A percentile compares a stretch with the other conserved stretches of the same genome.
Evolutionary conservation across 2,329 filamentous ascomycete genomes (phyloP).

Genomic region (Sporothrix curviconia): DNA sequence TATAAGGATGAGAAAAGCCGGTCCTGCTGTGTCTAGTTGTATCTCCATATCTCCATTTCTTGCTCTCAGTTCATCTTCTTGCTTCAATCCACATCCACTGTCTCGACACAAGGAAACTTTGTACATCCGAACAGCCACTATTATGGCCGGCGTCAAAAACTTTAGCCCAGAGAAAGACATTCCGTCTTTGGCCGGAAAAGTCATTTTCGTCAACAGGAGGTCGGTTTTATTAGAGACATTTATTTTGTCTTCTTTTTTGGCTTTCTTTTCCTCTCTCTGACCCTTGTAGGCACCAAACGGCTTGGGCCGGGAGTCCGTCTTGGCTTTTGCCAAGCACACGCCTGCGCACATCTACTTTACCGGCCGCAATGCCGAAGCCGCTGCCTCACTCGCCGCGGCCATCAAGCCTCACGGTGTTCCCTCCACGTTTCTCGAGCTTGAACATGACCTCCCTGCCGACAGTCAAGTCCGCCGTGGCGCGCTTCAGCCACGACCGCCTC

Average conservation of each 20-base stretch:
- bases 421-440: conserved; percentile 32
- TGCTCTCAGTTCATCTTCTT: background rate
- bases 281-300: conserved; percentile 37
- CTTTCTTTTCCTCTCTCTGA: no score
- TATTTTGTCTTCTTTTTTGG: no score
- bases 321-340: conserved; percentile 35
- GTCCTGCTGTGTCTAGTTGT: background rate
- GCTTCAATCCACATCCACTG: background rate
- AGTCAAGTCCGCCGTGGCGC: conserved; percentile 29
- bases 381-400: conserved; percentile 26
- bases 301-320: conserved; percentile 39
- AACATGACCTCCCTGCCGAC: conserved; percentile 35
- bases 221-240: background rate
- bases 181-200: conserved; percentile 33
- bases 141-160: background rate
- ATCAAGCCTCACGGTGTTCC: conserved; percentile 22
- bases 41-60: background rate
- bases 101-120: background rate
- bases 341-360: conserved; percentile 27
- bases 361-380: conserved; percentile 32
- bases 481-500: conserved; percentile 30
- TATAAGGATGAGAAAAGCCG: background rate
- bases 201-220: conserved; percentile 43
- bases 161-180: conserved; percentile 32
- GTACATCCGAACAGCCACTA: background rate